Percentiles rank a stretch among this genome's conserved stretches.
Evolutionary conservation across 805 yeast species (phyloP).

Genomic region (Komagataella mondaviorum): DNA sequence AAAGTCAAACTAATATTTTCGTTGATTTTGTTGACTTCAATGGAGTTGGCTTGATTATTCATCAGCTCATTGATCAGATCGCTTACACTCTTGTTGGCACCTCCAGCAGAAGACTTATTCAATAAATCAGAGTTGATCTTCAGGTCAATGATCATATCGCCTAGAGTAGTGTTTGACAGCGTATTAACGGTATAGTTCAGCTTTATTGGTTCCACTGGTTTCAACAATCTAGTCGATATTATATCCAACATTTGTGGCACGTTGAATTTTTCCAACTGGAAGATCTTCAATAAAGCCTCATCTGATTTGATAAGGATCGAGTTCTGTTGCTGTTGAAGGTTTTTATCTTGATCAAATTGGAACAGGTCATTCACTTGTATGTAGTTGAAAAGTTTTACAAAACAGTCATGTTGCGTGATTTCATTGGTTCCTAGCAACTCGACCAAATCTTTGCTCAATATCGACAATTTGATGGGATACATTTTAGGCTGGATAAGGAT

Average conservation of each 20-base stretch:
- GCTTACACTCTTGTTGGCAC: constrained; percentile 24
- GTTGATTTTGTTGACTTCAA: constrained; percentile 20
- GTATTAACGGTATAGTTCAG: constrained; percentile 68
- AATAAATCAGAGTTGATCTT: constrained; percentile 31
- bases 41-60: constrained; percentile 25
- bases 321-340: constrained; percentile 8
- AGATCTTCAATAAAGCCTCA: constrained; percentile 28
- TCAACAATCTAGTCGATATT: constrained; percentile 49
- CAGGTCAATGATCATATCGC: constrained; percentile 70
- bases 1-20: constrained; percentile 30
- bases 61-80: constrained; percentile 29
- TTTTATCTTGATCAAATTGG: constrained; percentile 12
- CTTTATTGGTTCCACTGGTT: constrained; percentile 70
- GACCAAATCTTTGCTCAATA: constrained; percentile 49
- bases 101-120: constrained; percentile 23
- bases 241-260: constrained; percentile 64
- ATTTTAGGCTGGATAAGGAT: constrained; percentile 76
- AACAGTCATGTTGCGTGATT: constrained; percentile 73
- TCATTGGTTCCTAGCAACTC: constrained; percentile 63
- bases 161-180: constrained; percentile 63
- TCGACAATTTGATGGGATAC: constrained; percentile 50
- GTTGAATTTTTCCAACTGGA: constrained; percentile 39
- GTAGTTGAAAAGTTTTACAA: constrained; percentile 25
- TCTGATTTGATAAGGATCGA: constrained; percentile 23
- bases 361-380: constrained; percentile 21